Evolutionary conservation across 2,329 filamentous ascomycete species (phyloP).

Genomic region (Leptographium procerum): DNA sequence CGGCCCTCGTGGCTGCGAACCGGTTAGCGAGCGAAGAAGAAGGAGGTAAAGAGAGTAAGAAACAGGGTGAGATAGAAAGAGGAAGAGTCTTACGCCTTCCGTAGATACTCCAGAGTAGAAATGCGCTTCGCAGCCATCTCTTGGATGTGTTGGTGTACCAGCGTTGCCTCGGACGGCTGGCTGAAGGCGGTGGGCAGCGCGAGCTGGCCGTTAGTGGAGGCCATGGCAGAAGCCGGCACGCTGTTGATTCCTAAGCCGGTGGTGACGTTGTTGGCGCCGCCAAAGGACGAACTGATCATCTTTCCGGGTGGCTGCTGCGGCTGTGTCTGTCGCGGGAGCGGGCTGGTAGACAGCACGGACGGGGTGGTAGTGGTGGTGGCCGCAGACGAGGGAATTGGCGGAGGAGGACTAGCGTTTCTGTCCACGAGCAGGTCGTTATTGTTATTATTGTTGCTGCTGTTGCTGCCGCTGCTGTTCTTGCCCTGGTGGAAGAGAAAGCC

Average conservation of each 20-base stretch:
- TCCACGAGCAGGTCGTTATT: background rate
- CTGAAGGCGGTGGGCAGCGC: slow-evolving; percentile 16
- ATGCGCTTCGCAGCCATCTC: slow-evolving; percentile 87
- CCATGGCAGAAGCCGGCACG: slow-evolving; percentile 18
- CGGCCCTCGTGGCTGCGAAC: slow-evolving; percentile 70
- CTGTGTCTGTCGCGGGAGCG: background rate
- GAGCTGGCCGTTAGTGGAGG: slow-evolving; percentile 14
- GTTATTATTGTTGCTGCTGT: background rate
- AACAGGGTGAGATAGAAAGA: background rate
- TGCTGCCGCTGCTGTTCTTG: background rate
- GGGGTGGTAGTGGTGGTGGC: background rate
- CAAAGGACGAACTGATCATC: slow-evolving; percentile 2
- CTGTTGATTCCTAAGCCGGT: background rate
- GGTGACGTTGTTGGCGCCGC: slow-evolving; percentile 7
- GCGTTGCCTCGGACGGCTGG: slow-evolving; percentile 26
- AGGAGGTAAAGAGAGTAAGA: slow-evolving; percentile 13
- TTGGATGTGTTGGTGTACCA: slow-evolving; percentile 57
- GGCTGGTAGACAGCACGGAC: background rate
- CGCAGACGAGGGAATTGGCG: background rate
- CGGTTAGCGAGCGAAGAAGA: background rate
- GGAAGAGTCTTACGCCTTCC: slow-evolving; percentile 60
- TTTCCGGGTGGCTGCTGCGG: background rate
- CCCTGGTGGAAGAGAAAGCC: slow-evolving; percentile 1
- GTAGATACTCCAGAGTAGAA: slow-evolving; percentile 82
- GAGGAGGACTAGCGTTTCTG: background rate